Evolutionary conservation across 1,284 basidiomycete genomes (phyloP), one percentile per base, ranked within the genome.

Genomic region (Coniferiporia sulphurascens): DNA sequence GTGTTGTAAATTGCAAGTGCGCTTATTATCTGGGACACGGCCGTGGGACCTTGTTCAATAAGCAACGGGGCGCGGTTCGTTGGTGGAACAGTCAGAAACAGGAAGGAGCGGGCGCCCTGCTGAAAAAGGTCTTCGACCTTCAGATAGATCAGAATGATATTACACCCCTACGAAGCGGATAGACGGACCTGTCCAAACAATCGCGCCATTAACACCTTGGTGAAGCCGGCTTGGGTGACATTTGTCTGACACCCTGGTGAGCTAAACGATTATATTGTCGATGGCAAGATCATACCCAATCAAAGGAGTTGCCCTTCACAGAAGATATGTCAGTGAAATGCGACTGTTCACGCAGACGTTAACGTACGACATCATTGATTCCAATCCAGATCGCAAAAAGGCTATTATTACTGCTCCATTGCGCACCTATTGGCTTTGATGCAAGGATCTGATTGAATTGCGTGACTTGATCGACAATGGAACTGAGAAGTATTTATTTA

Each of bases 51-150:
- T 73, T 83, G 81, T 63, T 75, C 72, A 27, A 84, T 60, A 59
- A 78, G 69, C 12, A 84, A 73, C 1, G 85, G 85, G 0, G 84
- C 76, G 51, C 83, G 78, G 65, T 87, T 76, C 22, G 78, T 79
- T 7, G 84, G 83, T 1, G 85, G 85, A 9, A 87, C 84, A n/a
- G 81, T 85, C 48, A 87, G 72, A 73, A 87, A 84, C 13, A 86
- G 71, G 72, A 86, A 87, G 43, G 80, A 79, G 17, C 84, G 81
- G 36, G 81, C 85, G 36, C 85, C 84, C 48, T 74, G 68, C 2
- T 70, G 52, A 68, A 84, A 81, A 19, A 86, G 71, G 34, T 75
- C 73, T 60, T 86, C 79, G 41, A 85, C 72, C 82, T 85, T 63
- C 19, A 52, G 55, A 52, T 7, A 5, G 3, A 27, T 27, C 5